A percentile compares a stretch with the other conserved stretches of the same genome.
These are phyloP conservation scores for Ganoderma multipileum DNA, from an alignment of 1,284 basidiomycete species.

Conservation along the genomic window DNA sequence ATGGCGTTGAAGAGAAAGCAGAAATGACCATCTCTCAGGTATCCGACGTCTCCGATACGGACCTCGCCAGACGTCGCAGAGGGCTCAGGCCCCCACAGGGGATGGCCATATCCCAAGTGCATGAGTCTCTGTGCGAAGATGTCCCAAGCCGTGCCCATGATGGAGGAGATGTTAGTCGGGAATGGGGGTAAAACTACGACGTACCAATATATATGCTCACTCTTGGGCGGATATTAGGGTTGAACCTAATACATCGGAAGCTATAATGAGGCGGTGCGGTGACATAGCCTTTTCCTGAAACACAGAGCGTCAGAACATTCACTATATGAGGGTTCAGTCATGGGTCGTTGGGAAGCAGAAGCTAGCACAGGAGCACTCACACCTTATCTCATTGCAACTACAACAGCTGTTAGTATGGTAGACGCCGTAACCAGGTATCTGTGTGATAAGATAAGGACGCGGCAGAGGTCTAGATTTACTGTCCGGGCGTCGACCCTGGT, in stretches of 20 bases:
- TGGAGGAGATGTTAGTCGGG: neutral
- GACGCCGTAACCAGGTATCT: too few relatives aligned
- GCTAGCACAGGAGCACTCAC: too few relatives aligned
- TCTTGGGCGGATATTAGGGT: neutral
- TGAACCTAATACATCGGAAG: neutral
- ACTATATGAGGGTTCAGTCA: too few relatives aligned
- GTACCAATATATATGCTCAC: neutral
- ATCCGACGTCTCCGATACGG: conserved; percentile 5
- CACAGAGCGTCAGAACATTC: too few relatives aligned
- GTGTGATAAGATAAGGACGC: neutral
- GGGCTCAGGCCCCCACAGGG: conserved; percentile 6
- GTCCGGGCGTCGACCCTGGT: neutral
- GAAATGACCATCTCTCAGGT: neutral
- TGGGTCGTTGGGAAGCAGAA: too few relatives aligned
- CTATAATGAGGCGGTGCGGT: too few relatives aligned
- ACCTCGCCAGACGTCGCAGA: conserved; percentile 1
- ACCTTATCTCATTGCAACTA: neutral
- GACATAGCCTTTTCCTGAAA: too few relatives aligned
- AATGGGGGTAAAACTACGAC: neutral
- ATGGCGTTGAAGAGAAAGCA: conserved; percentile 7
- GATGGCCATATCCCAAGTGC: conserved; percentile 3
- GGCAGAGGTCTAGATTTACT: neutral
- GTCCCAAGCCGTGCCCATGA: neutral
- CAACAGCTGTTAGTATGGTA: neutral
- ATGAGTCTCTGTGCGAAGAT: neutral